These are phyloP conservation scores for Sarocladiaceae sp. DNA, from an alignment of 2,329 filamentous ascomycete species.

Conservation along the genomic window DNA sequence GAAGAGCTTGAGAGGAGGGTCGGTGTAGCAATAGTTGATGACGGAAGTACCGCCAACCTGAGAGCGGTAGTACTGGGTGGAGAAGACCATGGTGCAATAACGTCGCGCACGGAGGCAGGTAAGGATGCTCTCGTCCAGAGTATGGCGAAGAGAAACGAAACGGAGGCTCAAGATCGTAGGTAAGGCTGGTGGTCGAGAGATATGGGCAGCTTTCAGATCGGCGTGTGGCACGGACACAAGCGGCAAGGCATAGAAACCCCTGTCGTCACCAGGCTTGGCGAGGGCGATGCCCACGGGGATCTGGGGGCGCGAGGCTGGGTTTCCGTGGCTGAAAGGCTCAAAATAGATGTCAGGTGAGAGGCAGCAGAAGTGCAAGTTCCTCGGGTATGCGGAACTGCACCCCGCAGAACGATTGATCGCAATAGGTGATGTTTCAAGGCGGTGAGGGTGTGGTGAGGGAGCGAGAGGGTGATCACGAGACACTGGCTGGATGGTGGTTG, in stretches of 20 bases:
- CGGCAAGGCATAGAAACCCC: neutral
- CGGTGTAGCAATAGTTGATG: slow-evolving; percentile 56
- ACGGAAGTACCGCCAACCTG: slow-evolving; percentile 51
- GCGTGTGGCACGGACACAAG: neutral
- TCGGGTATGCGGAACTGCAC: too few species aligned
- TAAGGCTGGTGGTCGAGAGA: neutral
- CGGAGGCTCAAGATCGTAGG: neutral
- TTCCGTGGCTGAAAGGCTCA: neutral
- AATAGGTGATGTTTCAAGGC: too few species aligned
- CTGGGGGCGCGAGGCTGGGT: too few species aligned
- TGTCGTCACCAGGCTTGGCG: slow-evolving; percentile 9
- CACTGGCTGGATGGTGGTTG: too few species aligned
- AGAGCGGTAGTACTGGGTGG: slow-evolving; percentile 50
- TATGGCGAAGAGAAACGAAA: neutral
- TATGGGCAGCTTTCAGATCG: neutral
- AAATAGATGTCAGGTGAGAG: neutral
- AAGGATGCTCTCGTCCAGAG: neutral
- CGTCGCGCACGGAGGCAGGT: neutral
- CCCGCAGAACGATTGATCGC: too few species aligned
- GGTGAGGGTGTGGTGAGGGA: too few species aligned
- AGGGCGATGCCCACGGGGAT: neutral
- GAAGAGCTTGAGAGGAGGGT: slow-evolving; percentile 45
- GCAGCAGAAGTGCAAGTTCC: too few species aligned
- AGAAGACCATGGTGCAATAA: slow-evolving; percentile 19
- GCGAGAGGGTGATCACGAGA: too few species aligned